Evolutionary conservation across 2,329 filamentous ascomycete species (phyloP).

Genomic region (Botrytis sinoallii): DNA sequence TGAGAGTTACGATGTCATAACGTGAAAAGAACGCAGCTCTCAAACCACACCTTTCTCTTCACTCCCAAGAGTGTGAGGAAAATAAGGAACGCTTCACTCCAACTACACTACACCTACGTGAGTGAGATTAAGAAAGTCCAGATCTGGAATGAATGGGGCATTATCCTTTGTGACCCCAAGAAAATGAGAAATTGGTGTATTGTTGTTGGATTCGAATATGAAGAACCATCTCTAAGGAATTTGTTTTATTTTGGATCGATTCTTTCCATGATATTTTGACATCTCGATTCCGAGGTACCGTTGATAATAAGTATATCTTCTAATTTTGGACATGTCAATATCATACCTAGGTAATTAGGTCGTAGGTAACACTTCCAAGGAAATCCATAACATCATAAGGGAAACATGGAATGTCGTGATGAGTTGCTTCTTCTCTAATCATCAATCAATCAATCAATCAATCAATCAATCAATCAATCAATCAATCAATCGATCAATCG

Average conservation of each 20-base stretch:
- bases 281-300: no score
- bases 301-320: constrained; percentile 5
- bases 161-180: not conserved
- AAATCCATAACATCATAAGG: not conserved
- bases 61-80: not conserved
- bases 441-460: not conserved
- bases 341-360: not conserved
- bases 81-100: not conserved
- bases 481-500: not conserved
- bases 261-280: not conserved
- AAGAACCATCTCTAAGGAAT: no score
- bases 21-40: not conserved
- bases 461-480: not conserved
- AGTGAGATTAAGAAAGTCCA: not conserved
- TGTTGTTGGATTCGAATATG: not conserved
- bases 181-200: not conserved
- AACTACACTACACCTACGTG: no score
- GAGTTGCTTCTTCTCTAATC: not conserved
- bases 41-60: not conserved
- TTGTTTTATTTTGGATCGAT: no score
- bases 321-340: not conserved
- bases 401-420: not conserved
- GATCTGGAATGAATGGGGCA: not conserved
- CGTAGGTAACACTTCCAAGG: not conserved
- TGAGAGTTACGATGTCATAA: not conserved